Evolutionary conservation across 2,329 filamentous ascomycete genomes (phyloP), one percentile per base, ranked within the genome.

Genomic region (Hypoxylon sp.): DNA sequence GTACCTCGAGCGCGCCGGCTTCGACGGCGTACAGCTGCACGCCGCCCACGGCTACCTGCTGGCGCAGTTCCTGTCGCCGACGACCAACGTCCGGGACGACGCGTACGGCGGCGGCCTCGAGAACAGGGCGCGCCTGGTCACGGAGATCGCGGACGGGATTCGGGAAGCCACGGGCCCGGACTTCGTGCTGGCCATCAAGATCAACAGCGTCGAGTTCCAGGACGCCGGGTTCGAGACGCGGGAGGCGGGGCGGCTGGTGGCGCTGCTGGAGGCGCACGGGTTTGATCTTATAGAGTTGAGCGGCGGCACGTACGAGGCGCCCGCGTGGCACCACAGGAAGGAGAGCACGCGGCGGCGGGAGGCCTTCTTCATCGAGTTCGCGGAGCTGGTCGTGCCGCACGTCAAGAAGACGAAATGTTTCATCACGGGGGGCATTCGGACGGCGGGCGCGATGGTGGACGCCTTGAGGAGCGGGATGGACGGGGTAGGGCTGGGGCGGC

Each of bases 201-300:
- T 87, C 39, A 87, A 87, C 71, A 83, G 81, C 32, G 85, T 83
- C 1, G 86, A 89, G 62, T 83, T 84, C 65, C 84, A 86, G 65
- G 75, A 77, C 2, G 71, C 43, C 8, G 68, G 68, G 17, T 65
- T 67, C 34, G 48, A 50, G 19, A 10, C 59, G 7, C 53, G 22
- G 19, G 69, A 68, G 3, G 67, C 74, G 1, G 75, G 76, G 65
- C 74, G 73, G 50, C 65, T 85, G 22, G 84, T 81, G 22, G 76
- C 84, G 57, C 88, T 91, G 72, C 78, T 89, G 8, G 73, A 77
- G 8, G 71, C 75, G 2, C 80, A 78, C 37, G 84, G 79, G 1
- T 76, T 91, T 2, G 89, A 91, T 73, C 89, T 90, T 65, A 75
- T 91, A 1, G 89, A 92, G 74, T 82, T 91, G 28, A 87, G 83